phyloP scores from a whole-genome alignment of 176 grass and related monocot species.

The Alopecurus myosuroides region DNA sequence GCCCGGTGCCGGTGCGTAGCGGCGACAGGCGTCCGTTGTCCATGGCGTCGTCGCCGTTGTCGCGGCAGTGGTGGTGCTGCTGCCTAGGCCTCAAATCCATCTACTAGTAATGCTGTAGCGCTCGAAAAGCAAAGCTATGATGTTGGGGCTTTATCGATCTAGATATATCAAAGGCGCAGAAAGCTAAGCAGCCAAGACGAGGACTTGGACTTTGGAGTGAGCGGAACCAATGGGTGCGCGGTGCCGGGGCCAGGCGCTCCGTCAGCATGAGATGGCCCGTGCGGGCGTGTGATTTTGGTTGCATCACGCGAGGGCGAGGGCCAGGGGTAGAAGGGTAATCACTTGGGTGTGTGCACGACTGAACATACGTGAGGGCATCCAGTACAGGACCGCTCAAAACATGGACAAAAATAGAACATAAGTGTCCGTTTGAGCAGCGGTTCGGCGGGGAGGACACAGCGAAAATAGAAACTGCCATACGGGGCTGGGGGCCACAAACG shows the following conservation, averaged over 20 bases:
- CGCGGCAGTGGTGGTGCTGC: neutral
- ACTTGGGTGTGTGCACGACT: conserved; percentile 11
- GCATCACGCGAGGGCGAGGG: neutral
- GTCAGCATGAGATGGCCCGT: neutral
- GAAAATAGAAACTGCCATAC: no score
- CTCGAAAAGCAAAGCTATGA: neutral
- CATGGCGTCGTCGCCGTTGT: neutral
- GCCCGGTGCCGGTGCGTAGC: neutral
- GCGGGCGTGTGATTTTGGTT: neutral
- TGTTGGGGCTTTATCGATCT: conserved; percentile 32
- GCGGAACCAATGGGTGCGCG: conserved; percentile 35
- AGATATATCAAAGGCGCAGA: conserved; percentile 12
- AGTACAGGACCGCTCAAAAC: no score
- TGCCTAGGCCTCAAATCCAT: conserved; percentile 28
- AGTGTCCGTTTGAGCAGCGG: no score
- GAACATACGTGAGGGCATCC: no score
- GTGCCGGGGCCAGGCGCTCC: no score
- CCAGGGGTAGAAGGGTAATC: conserved; percentile 7
- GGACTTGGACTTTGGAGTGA: neutral
- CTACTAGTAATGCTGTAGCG: neutral
- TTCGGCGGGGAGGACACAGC: no score
- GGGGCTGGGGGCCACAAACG: no score
- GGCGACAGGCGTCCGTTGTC: conserved; percentile 7
- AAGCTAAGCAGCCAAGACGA: conserved; percentile 4
- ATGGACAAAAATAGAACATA: no score